phyloP scores from a whole-genome alignment of 768 basidiomycete species.

The Rubroboletus satanas region DNA sequence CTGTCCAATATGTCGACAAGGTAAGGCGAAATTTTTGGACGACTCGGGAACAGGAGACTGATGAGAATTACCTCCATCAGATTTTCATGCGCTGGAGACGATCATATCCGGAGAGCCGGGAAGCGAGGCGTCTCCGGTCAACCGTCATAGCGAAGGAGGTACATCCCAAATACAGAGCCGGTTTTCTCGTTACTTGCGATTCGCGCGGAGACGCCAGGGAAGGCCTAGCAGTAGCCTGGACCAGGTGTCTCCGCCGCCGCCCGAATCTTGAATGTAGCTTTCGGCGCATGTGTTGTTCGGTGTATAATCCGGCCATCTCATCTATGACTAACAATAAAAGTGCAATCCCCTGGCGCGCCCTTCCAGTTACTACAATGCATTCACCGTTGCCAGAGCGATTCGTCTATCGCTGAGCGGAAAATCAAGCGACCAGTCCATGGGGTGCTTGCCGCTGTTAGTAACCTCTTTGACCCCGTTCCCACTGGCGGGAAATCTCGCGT shows the following conservation, averaged over 20 bases:
- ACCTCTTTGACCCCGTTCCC: neutral
- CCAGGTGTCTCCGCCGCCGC: slow-evolving; percentile 19
- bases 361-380: neutral
- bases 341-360: neutral
- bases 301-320: neutral
- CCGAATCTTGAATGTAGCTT: slow-evolving; percentile 8
- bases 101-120: slow-evolving; percentile 42
- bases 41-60: neutral
- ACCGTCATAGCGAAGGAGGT: slow-evolving; percentile 14
- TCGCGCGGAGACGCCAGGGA: slow-evolving; percentile 48
- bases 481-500: neutral
- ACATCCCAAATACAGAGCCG: slow-evolving; percentile 34
- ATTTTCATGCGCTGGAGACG: slow-evolving; percentile 60
- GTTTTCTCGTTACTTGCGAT: slow-evolving; percentile 57
- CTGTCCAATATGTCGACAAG: slow-evolving; percentile 91
- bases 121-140: slow-evolving; percentile 6
- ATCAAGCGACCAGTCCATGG: neutral
- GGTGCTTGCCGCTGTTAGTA: neutral
- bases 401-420: neutral
- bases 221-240: slow-evolving; percentile 31
- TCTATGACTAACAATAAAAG: neutral
- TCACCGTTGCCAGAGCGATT: neutral
- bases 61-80: slow-evolving; percentile 27
- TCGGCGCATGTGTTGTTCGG: neutral
- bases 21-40: slow-evolving; percentile 37